These are phyloP conservation scores for Suillus clintonianus DNA, from an alignment of 768 basidiomycete species.

Conservation along the genomic window DNA sequence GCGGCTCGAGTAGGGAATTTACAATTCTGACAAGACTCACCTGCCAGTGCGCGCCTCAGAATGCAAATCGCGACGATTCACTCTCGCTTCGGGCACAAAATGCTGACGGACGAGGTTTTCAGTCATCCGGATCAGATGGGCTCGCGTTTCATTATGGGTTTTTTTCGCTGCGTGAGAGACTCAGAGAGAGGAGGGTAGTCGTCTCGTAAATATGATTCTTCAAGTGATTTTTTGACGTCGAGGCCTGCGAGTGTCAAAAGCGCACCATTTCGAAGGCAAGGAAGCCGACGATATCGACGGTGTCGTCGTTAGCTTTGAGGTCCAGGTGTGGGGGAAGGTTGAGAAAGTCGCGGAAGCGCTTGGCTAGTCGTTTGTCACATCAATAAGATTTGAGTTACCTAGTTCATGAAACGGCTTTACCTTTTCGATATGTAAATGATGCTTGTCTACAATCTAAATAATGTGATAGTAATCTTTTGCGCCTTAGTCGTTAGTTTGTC, in stretches of 20 bases:
- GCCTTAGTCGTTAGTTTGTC: conserved; percentile 83
- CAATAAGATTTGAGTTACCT: neutral
- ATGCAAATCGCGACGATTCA: too few species aligned
- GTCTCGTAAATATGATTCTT: conserved; percentile 68
- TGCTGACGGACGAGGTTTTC: too few species aligned
- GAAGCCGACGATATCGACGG: conserved; percentile 95
- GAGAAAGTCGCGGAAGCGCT: conserved; percentile 93
- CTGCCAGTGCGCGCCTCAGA: too few species aligned
- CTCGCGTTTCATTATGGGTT: too few species aligned
- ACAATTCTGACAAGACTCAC: too few species aligned
- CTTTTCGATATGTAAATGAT: conserved; percentile 96
- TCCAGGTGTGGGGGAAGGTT: conserved; percentile 87
- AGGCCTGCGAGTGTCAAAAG: conserved; percentile 87
- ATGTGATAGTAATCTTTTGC: conserved; percentile 88
- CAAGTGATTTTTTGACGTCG: conserved; percentile 77
- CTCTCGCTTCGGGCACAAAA: too few species aligned
- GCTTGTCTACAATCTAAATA: conserved; percentile 97
- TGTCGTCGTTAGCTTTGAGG: conserved; percentile 89
- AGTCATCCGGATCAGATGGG: too few species aligned
- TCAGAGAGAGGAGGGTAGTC: too few species aligned
- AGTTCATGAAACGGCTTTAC: conserved; percentile 40
- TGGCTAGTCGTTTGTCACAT: conserved; percentile 50
- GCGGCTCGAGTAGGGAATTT: too few species aligned
- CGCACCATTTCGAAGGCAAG: conserved; percentile 97
- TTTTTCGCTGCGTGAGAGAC: too few species aligned